Conservation (phyloP, 345 rosid species). For the Anacardium occidentale region DNA sequence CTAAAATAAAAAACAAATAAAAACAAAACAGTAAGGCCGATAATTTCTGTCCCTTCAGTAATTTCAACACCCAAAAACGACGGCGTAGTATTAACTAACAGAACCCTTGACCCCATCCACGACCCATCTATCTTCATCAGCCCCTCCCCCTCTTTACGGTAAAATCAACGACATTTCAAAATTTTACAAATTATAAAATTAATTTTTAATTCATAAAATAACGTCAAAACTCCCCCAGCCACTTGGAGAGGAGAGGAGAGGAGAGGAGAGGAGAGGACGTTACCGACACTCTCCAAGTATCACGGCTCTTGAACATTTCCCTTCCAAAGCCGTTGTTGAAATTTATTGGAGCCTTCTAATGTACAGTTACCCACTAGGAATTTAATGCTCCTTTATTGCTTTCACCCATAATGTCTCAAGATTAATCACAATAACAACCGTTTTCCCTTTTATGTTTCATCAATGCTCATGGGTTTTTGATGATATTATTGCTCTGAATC, state of each 20-base stretch:
- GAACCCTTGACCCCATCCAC: neutral
- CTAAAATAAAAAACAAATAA: no score
- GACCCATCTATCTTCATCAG: neutral
- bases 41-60: no score
- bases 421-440: neutral
- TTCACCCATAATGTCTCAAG: slow-evolving; percentile 12
- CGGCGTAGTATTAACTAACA: neutral
- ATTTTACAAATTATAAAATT: neutral
- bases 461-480: neutral
- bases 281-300: slow-evolving; percentile 36
- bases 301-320: slow-evolving; percentile 45
- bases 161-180: neutral
- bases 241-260: slow-evolving; percentile 16
- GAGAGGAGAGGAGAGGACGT: no score
- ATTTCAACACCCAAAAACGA: neutral
- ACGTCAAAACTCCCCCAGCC: slow-evolving; percentile 17
- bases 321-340: slow-evolving; percentile 33
- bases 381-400: slow-evolving; percentile 28
- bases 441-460: neutral
- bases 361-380: slow-evolving; percentile 27
- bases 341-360: slow-evolving; percentile 27
- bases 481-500: neutral
- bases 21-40: no score
- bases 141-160: neutral
- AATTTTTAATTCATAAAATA: neutral